These are phyloP conservation scores for Serendipita vermifera DNA, from an alignment of 768 basidiomycete genomes.

Conservation along the genomic window DNA sequence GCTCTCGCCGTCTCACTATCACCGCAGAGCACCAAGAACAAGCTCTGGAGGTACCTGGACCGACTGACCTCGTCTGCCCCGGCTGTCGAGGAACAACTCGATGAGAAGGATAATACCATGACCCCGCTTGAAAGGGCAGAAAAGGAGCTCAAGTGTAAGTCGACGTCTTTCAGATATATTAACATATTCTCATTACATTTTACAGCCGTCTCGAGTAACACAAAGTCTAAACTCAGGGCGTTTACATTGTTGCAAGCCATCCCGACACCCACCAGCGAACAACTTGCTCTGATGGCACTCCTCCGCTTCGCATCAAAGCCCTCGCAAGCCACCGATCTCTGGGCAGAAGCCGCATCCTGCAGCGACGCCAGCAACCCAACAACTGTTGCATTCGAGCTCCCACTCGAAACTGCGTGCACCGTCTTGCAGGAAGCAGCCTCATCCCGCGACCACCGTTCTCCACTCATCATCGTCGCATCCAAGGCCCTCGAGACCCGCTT, in stretches of 20 bases:
- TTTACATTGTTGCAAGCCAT: background rate
- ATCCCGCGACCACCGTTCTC: background rate
- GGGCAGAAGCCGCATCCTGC: background rate
- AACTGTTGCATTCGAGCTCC: background rate
- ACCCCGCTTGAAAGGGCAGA: background rate
- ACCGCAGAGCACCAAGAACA: background rate
- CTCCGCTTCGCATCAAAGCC: background rate
- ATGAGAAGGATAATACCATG: background rate
- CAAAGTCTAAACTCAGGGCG: background rate
- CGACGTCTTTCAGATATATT: no score
- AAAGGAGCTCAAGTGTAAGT: background rate
- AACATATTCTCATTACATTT: no score
- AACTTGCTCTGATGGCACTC: constrained; percentile 2
- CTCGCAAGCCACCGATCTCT: background rate
- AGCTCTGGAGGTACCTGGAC: background rate
- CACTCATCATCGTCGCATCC: background rate
- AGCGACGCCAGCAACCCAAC: background rate
- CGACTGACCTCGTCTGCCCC: background rate
- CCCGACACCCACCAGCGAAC: background rate
- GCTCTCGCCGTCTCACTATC: background rate
- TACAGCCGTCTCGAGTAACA: background rate
- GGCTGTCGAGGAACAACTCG: background rate
- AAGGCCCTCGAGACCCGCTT: background rate
- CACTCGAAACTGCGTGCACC: background rate
- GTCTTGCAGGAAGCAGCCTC: background rate